A percentile compares a stretch with the other conserved stretches of the same genome.
Evolutionary conservation across 108 stramenopile species (phyloP).

Genomic region (Skeletonema costatum): DNA sequence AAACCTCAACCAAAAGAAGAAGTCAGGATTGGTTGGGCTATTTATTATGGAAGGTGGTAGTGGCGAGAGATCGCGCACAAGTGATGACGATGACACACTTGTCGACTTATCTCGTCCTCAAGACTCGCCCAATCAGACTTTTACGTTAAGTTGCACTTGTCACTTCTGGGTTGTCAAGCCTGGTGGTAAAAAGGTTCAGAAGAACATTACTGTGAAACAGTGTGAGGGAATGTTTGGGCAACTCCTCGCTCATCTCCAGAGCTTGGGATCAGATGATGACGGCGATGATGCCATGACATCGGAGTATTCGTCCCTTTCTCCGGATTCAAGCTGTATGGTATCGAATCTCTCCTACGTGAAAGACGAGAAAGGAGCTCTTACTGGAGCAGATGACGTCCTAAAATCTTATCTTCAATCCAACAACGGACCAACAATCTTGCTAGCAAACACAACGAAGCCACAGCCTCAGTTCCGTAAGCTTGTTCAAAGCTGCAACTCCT

Average conservation of each 20-base stretch:
- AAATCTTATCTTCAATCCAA: slow-evolving; percentile 66
- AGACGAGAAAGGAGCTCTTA: slow-evolving; percentile 64
- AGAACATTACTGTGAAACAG: slow-evolving; percentile 63
- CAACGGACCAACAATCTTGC: slow-evolving; percentile 87
- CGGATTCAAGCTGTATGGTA: slow-evolving; percentile 52
- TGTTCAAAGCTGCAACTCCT: slow-evolving; percentile 81
- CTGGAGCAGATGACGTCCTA: slow-evolving; percentile 76
- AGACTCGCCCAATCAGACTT: slow-evolving; percentile 31
- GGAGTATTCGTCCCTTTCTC: slow-evolving; percentile 71
- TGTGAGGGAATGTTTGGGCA: slow-evolving; percentile 71
- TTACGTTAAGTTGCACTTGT: slow-evolving; percentile 61
- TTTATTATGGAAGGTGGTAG: slow-evolving; percentile 65
- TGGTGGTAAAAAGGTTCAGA: slow-evolving; percentile 55
- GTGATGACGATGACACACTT: slow-evolving; percentile 11
- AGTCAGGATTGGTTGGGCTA: slow-evolving; percentile 75
- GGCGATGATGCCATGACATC: slow-evolving; percentile 51
- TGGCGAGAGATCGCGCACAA: slow-evolving; percentile 29
- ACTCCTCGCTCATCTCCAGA: slow-evolving; percentile 68
- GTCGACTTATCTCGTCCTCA: slow-evolving; percentile 55
- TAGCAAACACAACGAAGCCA: slow-evolving; percentile 68
- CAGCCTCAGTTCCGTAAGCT: slow-evolving; percentile 56
- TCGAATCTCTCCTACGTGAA: slow-evolving; percentile 61
- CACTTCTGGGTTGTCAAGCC: slow-evolving; percentile 86
- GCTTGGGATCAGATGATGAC: slow-evolving; percentile 42
- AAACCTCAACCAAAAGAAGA: slow-evolving; percentile 64